phyloP scores from a whole-genome alignment of 768 basidiomycete species.

The Lentinula edodes region DNA sequence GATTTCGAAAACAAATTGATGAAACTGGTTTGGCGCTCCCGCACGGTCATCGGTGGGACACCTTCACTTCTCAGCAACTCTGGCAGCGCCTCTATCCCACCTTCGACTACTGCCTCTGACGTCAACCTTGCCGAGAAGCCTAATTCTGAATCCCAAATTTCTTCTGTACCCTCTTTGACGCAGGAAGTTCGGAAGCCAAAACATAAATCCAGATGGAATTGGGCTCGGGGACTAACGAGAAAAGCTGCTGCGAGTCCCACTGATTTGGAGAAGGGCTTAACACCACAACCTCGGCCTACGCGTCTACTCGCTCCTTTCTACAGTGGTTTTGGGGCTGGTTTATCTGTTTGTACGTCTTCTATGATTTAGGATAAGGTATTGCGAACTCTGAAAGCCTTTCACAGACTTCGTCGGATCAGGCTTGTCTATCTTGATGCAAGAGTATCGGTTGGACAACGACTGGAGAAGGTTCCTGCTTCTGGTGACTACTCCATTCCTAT shows the following conservation, averaged over 20 bases:
- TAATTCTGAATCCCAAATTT: constrained; percentile 17
- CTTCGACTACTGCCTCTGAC: constrained; percentile 46
- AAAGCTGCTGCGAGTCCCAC: constrained; percentile 20
- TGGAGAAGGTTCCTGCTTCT: constrained; percentile 63
- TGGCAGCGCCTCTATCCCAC: constrained; percentile 31
- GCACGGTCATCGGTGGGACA: constrained; percentile 23
- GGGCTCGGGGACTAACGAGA: constrained; percentile 42
- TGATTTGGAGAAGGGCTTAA: constrained; percentile 49
- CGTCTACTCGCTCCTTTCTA: constrained; percentile 71
- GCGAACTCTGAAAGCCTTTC: neutral
- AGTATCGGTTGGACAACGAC: constrained; percentile 61
- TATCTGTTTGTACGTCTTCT: constrained; percentile 54
- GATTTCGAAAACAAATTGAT: constrained; percentile 70
- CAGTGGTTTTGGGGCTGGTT: constrained; percentile 59
- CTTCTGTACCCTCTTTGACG: constrained; percentile 21
- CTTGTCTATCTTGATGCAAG: constrained; percentile 49
- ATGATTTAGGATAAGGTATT: neutral
- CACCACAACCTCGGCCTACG: constrained; percentile 36
- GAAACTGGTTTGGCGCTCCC: constrained; percentile 49
- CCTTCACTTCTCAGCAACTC: constrained; percentile 35
- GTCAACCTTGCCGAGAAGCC: constrained; percentile 51
- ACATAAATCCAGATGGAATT: constrained; percentile 27
- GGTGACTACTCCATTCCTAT: constrained; percentile 60
- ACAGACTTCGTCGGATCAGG: constrained; percentile 70
- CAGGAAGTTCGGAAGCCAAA: constrained; percentile 24